A percentile compares a stretch with the other conserved stretches of the same genome.
Evolutionary conservation across 176 grass and related monocot species (phyloP).

Genomic region (bread wheat (Triticum aestivum)): DNA sequence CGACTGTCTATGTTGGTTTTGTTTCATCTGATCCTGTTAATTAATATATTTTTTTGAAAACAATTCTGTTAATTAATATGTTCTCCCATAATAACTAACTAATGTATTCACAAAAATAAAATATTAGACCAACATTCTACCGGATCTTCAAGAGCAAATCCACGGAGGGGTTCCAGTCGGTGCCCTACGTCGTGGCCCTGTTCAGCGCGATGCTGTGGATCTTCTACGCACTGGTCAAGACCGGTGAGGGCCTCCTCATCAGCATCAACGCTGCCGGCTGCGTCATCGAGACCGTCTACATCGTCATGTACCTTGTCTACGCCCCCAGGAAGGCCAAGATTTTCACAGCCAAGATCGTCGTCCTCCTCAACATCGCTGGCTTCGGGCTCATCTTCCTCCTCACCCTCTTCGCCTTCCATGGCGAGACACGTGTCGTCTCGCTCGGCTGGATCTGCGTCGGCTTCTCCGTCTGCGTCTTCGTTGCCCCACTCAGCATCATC

Average conservation of each 20-base stretch:
- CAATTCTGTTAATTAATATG: background rate
- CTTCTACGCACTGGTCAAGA: constrained; percentile 72
- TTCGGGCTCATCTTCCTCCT: constrained; percentile 63
- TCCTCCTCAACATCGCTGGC: constrained; percentile 44
- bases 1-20: background rate
- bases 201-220: constrained; percentile 86
- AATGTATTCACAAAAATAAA: background rate
- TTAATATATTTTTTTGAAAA: too few relatives aligned
- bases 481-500: constrained; percentile 79
- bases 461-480: constrained; percentile 70
- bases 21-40: too few relatives aligned
- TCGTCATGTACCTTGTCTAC: constrained; percentile 63
- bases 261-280: constrained; percentile 66
- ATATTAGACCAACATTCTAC: constrained; percentile 74
- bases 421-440: constrained; percentile 8
- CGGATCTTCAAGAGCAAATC: constrained; percentile 67
- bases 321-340: constrained; percentile 49
- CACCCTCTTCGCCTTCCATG: constrained; percentile 40
- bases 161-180: constrained; percentile 66
- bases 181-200: constrained; percentile 78
- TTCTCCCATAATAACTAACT: background rate
- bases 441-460: constrained; percentile 77
- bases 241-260: constrained; percentile 52
- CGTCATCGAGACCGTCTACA: constrained; percentile 73
- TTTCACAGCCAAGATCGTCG: constrained; percentile 59